Percentiles rank a stretch among this genome's conserved stretches.
Conservation (phyloP, 192 early-diverging fungal genomes). For the Rhizoclosmatium globosum region DNA sequence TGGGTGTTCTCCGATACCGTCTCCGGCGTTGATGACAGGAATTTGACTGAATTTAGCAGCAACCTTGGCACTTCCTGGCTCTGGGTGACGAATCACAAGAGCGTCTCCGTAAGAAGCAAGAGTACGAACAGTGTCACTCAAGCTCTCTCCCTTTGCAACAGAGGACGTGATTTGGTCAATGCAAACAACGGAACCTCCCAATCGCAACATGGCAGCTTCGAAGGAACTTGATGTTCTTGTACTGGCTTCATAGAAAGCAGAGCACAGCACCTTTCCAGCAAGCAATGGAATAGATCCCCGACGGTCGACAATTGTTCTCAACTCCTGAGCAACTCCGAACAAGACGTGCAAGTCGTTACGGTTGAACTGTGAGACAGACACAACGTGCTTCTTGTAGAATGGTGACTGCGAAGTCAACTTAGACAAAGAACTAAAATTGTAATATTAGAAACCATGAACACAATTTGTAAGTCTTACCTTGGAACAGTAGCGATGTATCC, state of each 20-base stretch:
- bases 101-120: constrained; percentile 92
- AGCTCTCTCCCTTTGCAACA: constrained; percentile 93
- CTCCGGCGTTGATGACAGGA: constrained; percentile 96
- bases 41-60: constrained; percentile 90
- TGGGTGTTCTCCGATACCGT: constrained; percentile 97
- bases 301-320: constrained; percentile 93
- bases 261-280: constrained; percentile 89
- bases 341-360: constrained; percentile 93
- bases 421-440: constrained; percentile 45
- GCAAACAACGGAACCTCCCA: constrained; percentile 90
- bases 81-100: constrained; percentile 92
- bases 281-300: constrained; percentile 86
- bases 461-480: constrained; percentile 28
- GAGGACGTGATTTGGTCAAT: constrained; percentile 87
- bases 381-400: constrained; percentile 94
- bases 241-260: constrained; percentile 97
- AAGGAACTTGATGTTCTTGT: constrained; percentile 95
- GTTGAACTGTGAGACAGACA: constrained; percentile 90
- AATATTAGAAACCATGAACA: not conserved
- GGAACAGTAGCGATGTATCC: constrained; percentile 56
- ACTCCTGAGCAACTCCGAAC: constrained; percentile 96
- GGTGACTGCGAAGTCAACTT: constrained; percentile 74
- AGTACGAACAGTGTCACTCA: constrained; percentile 95
- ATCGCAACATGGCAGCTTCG: constrained; percentile 91
- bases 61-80: constrained; percentile 80